These are phyloP conservation scores for Brasenia schreberi DNA, from an alignment of 164 flowering plant species.

Conservation along the genomic window DNA sequence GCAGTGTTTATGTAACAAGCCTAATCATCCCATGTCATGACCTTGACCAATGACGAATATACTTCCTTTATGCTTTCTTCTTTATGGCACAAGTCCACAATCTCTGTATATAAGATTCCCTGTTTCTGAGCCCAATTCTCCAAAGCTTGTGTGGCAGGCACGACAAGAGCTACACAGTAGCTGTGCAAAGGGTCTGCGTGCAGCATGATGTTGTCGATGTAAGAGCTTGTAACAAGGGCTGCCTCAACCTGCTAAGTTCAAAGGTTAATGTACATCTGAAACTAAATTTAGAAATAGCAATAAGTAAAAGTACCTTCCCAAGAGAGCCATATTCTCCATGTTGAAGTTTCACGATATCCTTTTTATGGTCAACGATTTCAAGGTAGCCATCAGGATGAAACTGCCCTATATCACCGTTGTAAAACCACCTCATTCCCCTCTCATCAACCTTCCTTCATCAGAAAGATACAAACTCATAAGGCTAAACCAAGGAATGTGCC, in stretches of 20 bases:
- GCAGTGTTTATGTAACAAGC: not conserved
- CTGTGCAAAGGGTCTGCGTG: conserved; percentile 90
- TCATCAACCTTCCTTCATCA: conserved; percentile 57
- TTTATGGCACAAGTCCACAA: conserved; percentile 60
- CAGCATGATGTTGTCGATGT: conserved; percentile 82
- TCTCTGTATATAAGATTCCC: conserved; percentile 36
- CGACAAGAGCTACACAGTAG: conserved; percentile 92
- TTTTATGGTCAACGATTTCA: conserved; percentile 92
- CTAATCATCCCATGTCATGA: not conserved
- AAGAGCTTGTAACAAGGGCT: conserved; percentile 55
- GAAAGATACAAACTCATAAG: not conserved
- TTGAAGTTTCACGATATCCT: conserved; percentile 97
- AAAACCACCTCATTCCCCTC: conserved; percentile 94
- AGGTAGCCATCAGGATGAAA: conserved; percentile 94
- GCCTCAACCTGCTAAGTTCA: conserved; percentile 75
- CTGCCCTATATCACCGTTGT: conserved; percentile 85
- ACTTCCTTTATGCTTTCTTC: conserved; percentile 69
- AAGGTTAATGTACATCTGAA: not conserved
- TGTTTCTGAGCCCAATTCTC: conserved; percentile 68
- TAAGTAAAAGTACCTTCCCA: conserved; percentile 56
- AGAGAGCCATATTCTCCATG: conserved; percentile 98
- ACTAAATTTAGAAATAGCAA: too few relatives aligned
- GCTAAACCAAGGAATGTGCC: not conserved
- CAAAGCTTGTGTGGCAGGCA: conserved; percentile 43
- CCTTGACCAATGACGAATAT: conserved; percentile 65